Evolutionary conservation across 129 eudicot genomes (phyloP), one percentile per base, ranked within the genome.

Genomic region (Dittrichia graveolens): DNA sequence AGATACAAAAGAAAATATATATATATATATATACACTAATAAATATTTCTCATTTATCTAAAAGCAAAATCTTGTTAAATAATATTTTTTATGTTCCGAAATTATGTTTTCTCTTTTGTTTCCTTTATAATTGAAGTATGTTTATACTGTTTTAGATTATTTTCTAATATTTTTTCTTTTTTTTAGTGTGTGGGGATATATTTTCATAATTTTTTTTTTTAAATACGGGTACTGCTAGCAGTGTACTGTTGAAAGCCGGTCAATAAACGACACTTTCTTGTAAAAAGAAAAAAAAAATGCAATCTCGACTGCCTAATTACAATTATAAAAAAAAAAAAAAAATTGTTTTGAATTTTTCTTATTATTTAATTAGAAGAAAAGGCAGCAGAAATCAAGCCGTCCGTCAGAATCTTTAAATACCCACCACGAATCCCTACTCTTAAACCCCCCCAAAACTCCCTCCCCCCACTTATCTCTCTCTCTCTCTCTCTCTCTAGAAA

Each of bases 381-480:
- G 5, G 50, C 3, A 38, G 8, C 8, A 46, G 45, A 76, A 50
- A 46, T 63, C 49, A 18, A 61, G 74, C 83, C 79, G 79, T 57
- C 76, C 59, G 57, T 47, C n/a, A 60, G 5, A 69, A 69, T 64
- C 79, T 78, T 74, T 86, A 83, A 73, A 83, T 65, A 81, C 69
- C 80, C 67, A 53, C 63, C 79, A 61, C 41, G 69, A 35, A 40
- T 2, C 13, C 31, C 68, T n/a, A 47, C 74, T 75, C 79, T 65
- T 62, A 83, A 76, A 66, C 74, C 85, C 83, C 81, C 79, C n/a
- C 8, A 39, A 67, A 79, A 59, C 61, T 78, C 75, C 65, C 57
- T 72, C 54, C 34, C 65, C 43, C 68, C 79, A 77, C 86, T 61
- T 53, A 71, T 68, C 61, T 67, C 59, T 10, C 24, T 8, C 8